Evolutionary conservation across 306 rosid species (phyloP).

Genomic region (Vicia sativa): DNA sequence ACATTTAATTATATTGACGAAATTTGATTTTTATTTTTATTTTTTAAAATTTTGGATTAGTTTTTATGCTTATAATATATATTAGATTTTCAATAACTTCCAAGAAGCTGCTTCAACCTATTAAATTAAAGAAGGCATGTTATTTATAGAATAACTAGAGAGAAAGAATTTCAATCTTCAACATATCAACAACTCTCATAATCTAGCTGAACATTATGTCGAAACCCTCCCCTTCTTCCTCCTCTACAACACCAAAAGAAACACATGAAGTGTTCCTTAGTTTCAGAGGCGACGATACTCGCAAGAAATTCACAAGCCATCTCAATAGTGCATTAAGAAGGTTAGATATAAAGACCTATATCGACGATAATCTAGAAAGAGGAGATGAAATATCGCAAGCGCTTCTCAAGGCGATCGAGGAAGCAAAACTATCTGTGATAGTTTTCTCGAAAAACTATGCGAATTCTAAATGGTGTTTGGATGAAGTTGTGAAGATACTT

Average conservation of each 20-base stretch:
- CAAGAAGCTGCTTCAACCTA: not conserved
- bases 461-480: conserved; percentile 39
- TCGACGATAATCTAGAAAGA: conserved; percentile 41
- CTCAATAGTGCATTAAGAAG: conserved; percentile 39
- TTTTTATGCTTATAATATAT: too few relatives aligned
- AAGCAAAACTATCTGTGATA: conserved; percentile 29
- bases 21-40: too few relatives aligned
- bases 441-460: conserved; percentile 39
- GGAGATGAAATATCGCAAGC: conserved; percentile 39
- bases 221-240: not conserved
- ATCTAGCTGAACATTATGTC: not conserved
- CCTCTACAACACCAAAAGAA: not conserved
- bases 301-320: conserved; percentile 40
- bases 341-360: conserved; percentile 23
- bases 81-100: too few relatives aligned
- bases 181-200: not conserved
- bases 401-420: conserved; percentile 33
- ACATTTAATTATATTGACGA: too few relatives aligned
- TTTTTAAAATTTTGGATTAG: too few relatives aligned
- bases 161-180: not conserved
- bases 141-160: too few relatives aligned
- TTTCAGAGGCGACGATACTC: conserved; percentile 39
- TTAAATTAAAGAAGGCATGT: too few relatives aligned
- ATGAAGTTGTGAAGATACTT: conserved; percentile 37
- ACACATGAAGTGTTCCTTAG: conserved; percentile 40